Percentiles rank a stretch among this genome's conserved stretches.
Evolutionary conservation across 306 rosid genomes (phyloP).

Genomic region (Rosa multiflora): DNA sequence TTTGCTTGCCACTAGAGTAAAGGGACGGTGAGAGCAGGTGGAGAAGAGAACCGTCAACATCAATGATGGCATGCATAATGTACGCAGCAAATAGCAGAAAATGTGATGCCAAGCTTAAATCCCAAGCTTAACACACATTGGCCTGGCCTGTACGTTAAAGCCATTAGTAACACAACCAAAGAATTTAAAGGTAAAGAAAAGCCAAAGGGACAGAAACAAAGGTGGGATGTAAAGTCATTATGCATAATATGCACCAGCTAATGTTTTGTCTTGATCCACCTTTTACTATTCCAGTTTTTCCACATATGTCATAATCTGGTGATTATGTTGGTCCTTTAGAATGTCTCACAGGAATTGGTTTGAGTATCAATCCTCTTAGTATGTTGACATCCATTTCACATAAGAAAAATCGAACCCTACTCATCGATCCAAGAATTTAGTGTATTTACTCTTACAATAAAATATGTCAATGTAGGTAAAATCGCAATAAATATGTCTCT

Average conservation of each 20-base stretch:
- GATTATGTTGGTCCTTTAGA: neutral
- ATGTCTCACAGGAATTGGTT: neutral
- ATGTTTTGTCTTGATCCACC: conserved; percentile 25
- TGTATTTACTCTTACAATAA: neutral
- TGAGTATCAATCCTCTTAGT: neutral
- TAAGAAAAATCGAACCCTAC: neutral
- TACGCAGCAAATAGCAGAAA: conserved; percentile 3
- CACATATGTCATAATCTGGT: neutral
- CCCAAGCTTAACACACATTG: conserved; percentile 39
- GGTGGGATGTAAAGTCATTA: conserved; percentile 33
- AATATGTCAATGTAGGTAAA: neutral
- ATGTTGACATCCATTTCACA: neutral
- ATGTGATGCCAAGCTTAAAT: conserved; percentile 53
- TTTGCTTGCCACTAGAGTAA: conserved; percentile 61
- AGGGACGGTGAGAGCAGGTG: conserved; percentile 40
- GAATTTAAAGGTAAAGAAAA: conserved; percentile 18
- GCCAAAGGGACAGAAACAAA: conserved; percentile 26
- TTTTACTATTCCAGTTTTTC: neutral
- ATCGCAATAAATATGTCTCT: neutral
- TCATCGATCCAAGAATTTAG: neutral
- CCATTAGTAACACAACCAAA: conserved; percentile 20
- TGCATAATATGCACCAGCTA: conserved; percentile 12
- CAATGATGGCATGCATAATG: conserved; percentile 35
- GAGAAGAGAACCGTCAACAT: conserved; percentile 37
- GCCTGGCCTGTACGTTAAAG: conserved; percentile 32